Evolutionary conservation across 192 early-diverging fungal genomes (phyloP).

Genomic region (Linnemannia schmuckeri): DNA sequence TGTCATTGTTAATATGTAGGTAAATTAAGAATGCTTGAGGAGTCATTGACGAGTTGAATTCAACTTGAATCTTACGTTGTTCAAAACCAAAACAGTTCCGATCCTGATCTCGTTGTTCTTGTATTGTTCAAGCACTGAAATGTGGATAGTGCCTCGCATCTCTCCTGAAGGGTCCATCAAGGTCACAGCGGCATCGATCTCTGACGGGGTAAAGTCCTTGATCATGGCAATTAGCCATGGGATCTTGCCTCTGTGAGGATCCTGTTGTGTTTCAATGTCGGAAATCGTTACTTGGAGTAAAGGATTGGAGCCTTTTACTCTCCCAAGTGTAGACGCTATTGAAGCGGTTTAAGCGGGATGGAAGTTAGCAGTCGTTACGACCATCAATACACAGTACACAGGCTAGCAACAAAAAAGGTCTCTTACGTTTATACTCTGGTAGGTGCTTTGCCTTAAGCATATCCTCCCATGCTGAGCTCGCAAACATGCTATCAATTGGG

Average conservation of each 20-base stretch:
- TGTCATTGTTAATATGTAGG: background rate
- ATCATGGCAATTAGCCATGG: constrained; percentile 31
- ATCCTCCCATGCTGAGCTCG: constrained; percentile 28
- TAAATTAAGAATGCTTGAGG: background rate
- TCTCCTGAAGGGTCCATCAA: constrained; percentile 51
- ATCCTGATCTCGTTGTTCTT: constrained; percentile 53
- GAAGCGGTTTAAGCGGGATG: background rate
- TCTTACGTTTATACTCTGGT: constrained; percentile 46
- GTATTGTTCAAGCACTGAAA: constrained; percentile 34
- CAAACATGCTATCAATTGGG: constrained; percentile 48
- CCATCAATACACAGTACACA: background rate
- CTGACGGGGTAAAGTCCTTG: constrained; percentile 33
- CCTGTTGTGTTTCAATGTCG: constrained; percentile 28
- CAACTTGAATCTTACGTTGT: constrained; percentile 8
- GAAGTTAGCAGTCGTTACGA: background rate
- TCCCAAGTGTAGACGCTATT: constrained; percentile 33
- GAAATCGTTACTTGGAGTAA: constrained; percentile 20
- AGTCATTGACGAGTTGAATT: background rate
- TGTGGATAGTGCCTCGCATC: constrained; percentile 45
- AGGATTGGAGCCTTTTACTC: constrained; percentile 12
- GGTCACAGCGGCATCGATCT: constrained; percentile 47
- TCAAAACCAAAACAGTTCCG: constrained; percentile 40
- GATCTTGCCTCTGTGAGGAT: constrained; percentile 34
- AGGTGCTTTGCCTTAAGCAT: constrained; percentile 22
- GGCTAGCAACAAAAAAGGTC: background rate